A percentile compares a stretch with the other conserved stretches of the same genome.
phyloP scores from a whole-genome alignment of 441 rosid species.

The Gossypium schwendimanii region DNA sequence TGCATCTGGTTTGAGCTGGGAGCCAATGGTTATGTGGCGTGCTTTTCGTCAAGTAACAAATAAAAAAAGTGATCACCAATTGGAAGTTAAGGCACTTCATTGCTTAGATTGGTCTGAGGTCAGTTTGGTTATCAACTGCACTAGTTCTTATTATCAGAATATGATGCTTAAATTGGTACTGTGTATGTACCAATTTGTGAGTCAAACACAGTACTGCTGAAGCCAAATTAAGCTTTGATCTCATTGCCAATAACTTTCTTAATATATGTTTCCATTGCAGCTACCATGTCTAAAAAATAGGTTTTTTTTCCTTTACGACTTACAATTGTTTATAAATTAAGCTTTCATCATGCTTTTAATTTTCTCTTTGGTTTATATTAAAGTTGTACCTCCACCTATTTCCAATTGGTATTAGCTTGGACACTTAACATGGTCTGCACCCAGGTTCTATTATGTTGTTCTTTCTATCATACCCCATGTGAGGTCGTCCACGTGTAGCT shows the following conservation, averaged over 20 bases:
- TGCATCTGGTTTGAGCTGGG: conserved; percentile 83
- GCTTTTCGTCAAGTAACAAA: conserved; percentile 53
- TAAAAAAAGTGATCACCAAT: conserved; percentile 30
- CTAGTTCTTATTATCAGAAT: background rate
- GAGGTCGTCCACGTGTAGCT: background rate
- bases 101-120: conserved; percentile 83
- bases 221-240: background rate
- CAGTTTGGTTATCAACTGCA: conserved; percentile 20
- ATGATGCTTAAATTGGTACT: background rate
- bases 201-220: background rate
- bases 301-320: background rate
- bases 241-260: background rate
- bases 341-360: background rate
- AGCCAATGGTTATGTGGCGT: conserved; percentile 89
- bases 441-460: background rate
- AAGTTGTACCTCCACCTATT: background rate
- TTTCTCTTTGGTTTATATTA: background rate
- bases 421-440: background rate
- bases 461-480: background rate
- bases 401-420: background rate
- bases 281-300: background rate
- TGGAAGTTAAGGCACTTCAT: conserved; percentile 52
- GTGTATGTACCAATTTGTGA: background rate
- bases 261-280: background rate
- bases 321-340: background rate